Conservation (phyloP, 148 eudicot genomes). For the Chenopodium album region DNA sequence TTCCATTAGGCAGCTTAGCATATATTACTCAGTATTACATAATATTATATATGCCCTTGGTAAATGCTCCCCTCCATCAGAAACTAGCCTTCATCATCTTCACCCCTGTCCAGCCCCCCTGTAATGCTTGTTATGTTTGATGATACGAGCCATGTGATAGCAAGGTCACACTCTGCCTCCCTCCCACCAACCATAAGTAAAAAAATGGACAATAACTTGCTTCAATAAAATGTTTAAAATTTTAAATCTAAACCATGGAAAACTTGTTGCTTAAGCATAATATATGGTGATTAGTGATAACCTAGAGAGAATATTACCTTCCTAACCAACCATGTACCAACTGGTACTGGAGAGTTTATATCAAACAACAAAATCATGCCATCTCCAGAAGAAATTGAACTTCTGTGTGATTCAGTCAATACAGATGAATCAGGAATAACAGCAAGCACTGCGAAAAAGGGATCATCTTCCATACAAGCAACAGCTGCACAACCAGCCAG, state of each 20-base stretch:
- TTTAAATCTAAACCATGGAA: neutral
- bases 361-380: slow-evolving; percentile 71
- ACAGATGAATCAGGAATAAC: slow-evolving; percentile 42
- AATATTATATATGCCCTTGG: too few species aligned
- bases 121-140: neutral
- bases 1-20: too few species aligned
- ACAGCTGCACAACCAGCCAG: slow-evolving; percentile 56
- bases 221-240: too few species aligned
- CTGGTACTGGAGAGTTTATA: slow-evolving; percentile 57
- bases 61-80: neutral
- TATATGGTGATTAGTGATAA: neutral
- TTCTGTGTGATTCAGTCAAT: slow-evolving; percentile 25
- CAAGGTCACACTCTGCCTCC: neutral
- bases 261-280: neutral
- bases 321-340: slow-evolving; percentile 68
- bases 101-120: neutral
- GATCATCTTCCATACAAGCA: slow-evolving; percentile 49
- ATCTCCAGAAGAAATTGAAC: slow-evolving; percentile 29
- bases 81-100: neutral
- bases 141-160: neutral
- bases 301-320: slow-evolving; percentile 47
- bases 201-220: too few species aligned
- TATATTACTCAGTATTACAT: too few species aligned
- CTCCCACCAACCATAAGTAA: neutral
- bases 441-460: slow-evolving; percentile 78